These are phyloP conservation scores for Oryza glumipatula DNA, from an alignment of 176 grass and related monocot species.

Conservation along the genomic window DNA sequence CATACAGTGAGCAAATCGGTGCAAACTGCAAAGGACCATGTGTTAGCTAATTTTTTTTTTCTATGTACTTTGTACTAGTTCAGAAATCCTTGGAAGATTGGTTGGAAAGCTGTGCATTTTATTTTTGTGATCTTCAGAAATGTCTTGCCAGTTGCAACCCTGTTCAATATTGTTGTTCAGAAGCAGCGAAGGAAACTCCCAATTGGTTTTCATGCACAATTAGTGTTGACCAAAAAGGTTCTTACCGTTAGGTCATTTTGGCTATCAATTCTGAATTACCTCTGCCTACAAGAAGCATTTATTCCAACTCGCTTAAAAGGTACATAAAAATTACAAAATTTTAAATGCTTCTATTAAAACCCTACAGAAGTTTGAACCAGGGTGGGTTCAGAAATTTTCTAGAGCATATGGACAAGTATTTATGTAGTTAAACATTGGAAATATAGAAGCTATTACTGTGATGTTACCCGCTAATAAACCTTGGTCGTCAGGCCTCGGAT, in stretches of 20 bases:
- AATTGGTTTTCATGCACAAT: neutral
- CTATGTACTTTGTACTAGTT: neutral
- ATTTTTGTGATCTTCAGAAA: neutral
- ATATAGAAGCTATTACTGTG: too few species aligned
- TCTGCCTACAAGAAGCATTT: neutral
- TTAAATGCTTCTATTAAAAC: neutral
- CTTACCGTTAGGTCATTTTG: neutral
- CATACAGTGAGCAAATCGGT: neutral
- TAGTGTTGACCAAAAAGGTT: neutral
- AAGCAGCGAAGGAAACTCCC: neutral
- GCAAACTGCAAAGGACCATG: neutral
- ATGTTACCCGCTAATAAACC: too few species aligned
- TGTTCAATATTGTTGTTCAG: neutral
- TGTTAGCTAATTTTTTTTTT: neutral
- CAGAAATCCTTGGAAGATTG: neutral
- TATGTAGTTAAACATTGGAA: too few species aligned
- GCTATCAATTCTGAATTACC: neutral
- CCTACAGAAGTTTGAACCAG: neutral
- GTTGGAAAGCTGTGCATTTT: neutral
- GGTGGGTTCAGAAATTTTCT: too few species aligned
- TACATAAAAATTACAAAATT: neutral
- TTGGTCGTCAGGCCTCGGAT: neutral
- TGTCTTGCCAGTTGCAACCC: neutral
- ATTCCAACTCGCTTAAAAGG: neutral
- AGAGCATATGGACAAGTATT: neutral